These are phyloP conservation scores for Pleomassaria siparia DNA, from an alignment of 2,329 filamentous ascomycete genomes.

Conservation along the genomic window DNA sequence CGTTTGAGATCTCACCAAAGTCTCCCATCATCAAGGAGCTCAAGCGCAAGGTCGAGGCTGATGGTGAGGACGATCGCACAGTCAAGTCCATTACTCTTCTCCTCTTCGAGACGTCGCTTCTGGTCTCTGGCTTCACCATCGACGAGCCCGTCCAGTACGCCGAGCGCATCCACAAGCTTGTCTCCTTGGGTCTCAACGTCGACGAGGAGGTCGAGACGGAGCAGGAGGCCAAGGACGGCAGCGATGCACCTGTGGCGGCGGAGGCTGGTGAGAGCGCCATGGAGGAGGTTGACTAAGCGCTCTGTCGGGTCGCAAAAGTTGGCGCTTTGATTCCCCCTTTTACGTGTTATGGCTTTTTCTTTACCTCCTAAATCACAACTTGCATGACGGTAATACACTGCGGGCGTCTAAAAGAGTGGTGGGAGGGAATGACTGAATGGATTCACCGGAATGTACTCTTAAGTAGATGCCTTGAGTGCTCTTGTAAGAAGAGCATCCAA, in stretches of 20 bases:
- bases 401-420: slow-evolving; percentile 39
- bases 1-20: slow-evolving; percentile 99
- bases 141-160: slow-evolving; percentile 97
- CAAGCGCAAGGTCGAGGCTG: slow-evolving; percentile 97
- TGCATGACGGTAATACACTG: slow-evolving; percentile 36
- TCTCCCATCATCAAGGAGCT: slow-evolving; percentile 97
- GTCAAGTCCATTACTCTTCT: slow-evolving; percentile 99
- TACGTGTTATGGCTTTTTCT: slow-evolving; percentile 41
- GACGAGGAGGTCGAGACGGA: slow-evolving; percentile 83
- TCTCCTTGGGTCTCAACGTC: slow-evolving; percentile 95
- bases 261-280: slow-evolving; percentile 86
- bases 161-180: slow-evolving; percentile 99
- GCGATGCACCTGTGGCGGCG: slow-evolving; percentile 63
- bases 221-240: slow-evolving; percentile 59
- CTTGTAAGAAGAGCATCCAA: slow-evolving; percentile 2
- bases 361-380: slow-evolving; percentile 31
- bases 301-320: slow-evolving; percentile 35
- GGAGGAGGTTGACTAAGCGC: slow-evolving; percentile 95
- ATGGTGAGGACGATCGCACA: slow-evolving; percentile 97
- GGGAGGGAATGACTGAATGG: slow-evolving; percentile 39
- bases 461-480: slow-evolving; percentile 11
- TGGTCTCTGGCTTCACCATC: slow-evolving; percentile 99
- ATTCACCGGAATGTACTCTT: slow-evolving; percentile 18
- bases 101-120: slow-evolving; percentile 96
- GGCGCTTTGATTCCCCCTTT: slow-evolving; percentile 42